Evolutionary conservation across 2,329 filamentous ascomycete genomes (phyloP).

Genomic region (Talaromyces sp.): DNA sequence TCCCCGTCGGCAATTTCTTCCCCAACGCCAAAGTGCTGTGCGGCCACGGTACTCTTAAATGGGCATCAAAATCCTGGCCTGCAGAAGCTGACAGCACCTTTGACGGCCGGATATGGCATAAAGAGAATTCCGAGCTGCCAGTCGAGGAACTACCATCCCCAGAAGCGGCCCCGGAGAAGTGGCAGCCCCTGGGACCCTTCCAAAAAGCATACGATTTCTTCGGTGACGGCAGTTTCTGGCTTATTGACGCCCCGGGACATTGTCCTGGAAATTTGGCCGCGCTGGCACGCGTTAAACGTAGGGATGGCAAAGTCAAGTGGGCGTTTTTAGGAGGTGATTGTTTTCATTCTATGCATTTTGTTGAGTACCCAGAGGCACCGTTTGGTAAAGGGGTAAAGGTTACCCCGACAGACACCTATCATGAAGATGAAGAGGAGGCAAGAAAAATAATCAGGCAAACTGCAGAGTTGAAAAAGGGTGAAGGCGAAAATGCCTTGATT

Average conservation of each 20-base stretch:
- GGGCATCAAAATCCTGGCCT: slow-evolving; percentile 9
- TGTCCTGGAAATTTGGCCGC: slow-evolving; percentile 44
- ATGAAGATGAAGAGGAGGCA: slow-evolving; percentile 8
- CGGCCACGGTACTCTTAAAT: neutral
- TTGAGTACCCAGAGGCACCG: slow-evolving; percentile 10
- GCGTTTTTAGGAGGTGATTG: slow-evolving; percentile 10
- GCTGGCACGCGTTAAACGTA: neutral
- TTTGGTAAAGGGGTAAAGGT: slow-evolving; percentile 12
- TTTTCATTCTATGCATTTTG: slow-evolving; percentile 5
- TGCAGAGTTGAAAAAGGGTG: slow-evolving; percentile 5
- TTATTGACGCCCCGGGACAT: slow-evolving; percentile 37
- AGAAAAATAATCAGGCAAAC: slow-evolving; percentile 12
- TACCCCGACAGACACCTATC: slow-evolving; percentile 5
- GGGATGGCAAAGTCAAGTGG: slow-evolving; percentile 10
- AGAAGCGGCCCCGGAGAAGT: slow-evolving; percentile 15
- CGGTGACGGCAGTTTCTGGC: slow-evolving; percentile 39
- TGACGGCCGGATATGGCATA: slow-evolving; percentile 9
- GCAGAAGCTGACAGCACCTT: slow-evolving; percentile 3
- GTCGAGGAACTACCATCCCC: slow-evolving; percentile 3
- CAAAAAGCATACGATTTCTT: slow-evolving; percentile 36
- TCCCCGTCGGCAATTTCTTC: neutral
- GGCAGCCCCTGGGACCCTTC: slow-evolving; percentile 34
- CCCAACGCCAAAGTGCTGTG: slow-evolving; percentile 13
- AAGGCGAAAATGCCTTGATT: slow-evolving; percentile 9
- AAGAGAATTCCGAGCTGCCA: neutral